A percentile compares a stretch with the other conserved stretches of the same genome.
These are phyloP conservation scores for Firmiana major DNA, from an alignment of 345 rosid species.

Conservation along the genomic window DNA sequence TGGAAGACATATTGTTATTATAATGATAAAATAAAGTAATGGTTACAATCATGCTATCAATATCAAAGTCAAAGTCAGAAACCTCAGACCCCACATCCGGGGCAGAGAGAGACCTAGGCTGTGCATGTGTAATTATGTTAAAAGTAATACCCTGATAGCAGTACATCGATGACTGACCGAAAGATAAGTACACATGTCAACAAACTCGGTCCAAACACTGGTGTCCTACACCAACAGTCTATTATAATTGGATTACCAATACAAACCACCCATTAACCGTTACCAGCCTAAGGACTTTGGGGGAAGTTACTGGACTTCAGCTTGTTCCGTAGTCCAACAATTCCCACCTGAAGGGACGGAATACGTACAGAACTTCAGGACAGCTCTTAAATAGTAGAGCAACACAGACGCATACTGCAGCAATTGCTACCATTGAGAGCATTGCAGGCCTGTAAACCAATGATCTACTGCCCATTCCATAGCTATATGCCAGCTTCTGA, in stretches of 20 bases:
- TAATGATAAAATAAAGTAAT: no score
- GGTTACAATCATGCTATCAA: no score
- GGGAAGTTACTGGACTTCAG: slow-evolving; percentile 31
- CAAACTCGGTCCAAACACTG: no score
- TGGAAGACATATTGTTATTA: no score
- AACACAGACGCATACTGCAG: slow-evolving; percentile 95
- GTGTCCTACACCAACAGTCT: no score
- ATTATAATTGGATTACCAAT: slow-evolving; percentile 20
- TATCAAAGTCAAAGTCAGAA: no score
- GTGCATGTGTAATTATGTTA: no score
- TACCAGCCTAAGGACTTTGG: slow-evolving; percentile 1
- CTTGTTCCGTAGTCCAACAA: slow-evolving; percentile 76
- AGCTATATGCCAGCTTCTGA: slow-evolving; percentile 45
- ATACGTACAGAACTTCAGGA: slow-evolving; percentile 84
- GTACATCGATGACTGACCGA: no score
- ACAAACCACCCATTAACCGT: slow-evolving; percentile 24
- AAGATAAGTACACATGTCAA: no score
- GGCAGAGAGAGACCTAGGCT: no score
- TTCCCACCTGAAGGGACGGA: slow-evolving; percentile 99
- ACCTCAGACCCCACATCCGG: no score
- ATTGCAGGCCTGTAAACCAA: slow-evolving; percentile 86
- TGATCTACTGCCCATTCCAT: slow-evolving; percentile 45
- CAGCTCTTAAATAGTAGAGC: slow-evolving; percentile 95
- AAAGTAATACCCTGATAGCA: no score
- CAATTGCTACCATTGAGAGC: slow-evolving; percentile 94